These are phyloP conservation scores for Globisporangium spinosum DNA, from an alignment of 352 stramenopile genomes.

Conservation along the genomic window DNA sequence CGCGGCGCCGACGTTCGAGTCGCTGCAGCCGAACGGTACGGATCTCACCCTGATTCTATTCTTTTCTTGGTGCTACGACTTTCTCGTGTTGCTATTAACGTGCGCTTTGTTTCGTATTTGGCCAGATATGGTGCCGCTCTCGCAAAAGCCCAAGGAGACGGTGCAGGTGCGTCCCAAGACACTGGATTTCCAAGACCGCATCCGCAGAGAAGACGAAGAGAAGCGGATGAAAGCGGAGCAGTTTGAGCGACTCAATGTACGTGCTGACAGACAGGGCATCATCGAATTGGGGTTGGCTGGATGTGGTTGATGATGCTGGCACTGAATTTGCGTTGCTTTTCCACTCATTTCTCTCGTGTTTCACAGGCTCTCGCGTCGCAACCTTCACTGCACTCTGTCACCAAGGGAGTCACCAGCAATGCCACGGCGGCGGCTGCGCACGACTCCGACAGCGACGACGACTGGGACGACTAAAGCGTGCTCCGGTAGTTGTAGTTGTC, in stretches of 20 bases:
- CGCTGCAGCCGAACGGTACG: slow-evolving; percentile 48
- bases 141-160: slow-evolving; percentile 44
- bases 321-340: slow-evolving; percentile 1
- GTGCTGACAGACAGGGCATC: slow-evolving; percentile 8
- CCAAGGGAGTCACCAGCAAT: slow-evolving; percentile 21
- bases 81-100: slow-evolving; percentile 3
- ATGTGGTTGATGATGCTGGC: neutral
- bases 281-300: neutral
- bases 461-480: slow-evolving; percentile 71
- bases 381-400: slow-evolving; percentile 62
- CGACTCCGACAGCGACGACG: slow-evolving; percentile 67
- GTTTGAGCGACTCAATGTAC: slow-evolving; percentile 68
- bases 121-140: slow-evolving; percentile 57
- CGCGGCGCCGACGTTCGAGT: slow-evolving; percentile 40
- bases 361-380: slow-evolving; percentile 54
- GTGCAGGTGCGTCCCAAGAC: slow-evolving; percentile 46
- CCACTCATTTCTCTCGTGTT: slow-evolving; percentile 4
- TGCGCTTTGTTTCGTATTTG: neutral
- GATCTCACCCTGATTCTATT: neutral
- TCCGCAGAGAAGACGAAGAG: slow-evolving; percentile 58
- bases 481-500: neutral
- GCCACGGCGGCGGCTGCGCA: slow-evolving; percentile 16
- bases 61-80: neutral
- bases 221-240: slow-evolving; percentile 57
- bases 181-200: slow-evolving; percentile 60